phyloP scores from a whole-genome alignment of 2,329 filamentous ascomycete genomes.

The Aspergillus niger region DNA sequence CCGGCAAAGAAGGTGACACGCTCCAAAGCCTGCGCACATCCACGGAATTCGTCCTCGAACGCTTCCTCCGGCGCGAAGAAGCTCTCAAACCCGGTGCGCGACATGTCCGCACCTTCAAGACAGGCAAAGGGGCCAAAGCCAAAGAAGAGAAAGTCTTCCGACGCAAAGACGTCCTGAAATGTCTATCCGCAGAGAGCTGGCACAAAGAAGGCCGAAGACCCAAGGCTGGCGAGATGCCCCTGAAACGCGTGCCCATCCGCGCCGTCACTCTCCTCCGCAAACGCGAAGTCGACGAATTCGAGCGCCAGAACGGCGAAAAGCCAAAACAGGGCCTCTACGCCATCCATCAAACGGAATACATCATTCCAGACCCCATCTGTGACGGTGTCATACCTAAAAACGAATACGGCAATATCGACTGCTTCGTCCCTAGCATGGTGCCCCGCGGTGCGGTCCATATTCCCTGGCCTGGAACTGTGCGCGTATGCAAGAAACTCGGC shows the following conservation, averaged over 20 bases:
- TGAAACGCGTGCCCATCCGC: conserved; percentile 87
- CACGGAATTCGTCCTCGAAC: conserved; percentile 78
- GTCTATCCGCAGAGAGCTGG: conserved; percentile 94
- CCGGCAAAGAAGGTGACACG: conserved; percentile 76
- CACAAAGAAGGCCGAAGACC: conserved; percentile 91
- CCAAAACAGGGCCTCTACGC: conserved; percentile 84
- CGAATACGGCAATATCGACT: conserved; percentile 92
- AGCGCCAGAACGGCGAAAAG: conserved; percentile 77
- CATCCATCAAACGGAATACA: conserved; percentile 87
- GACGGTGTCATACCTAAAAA: conserved; percentile 92
- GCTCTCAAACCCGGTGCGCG: conserved; percentile 70
- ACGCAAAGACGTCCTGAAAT: conserved; percentile 76
- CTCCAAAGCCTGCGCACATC: conserved; percentile 87
- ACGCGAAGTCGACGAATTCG: conserved; percentile 83
- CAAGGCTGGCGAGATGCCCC: conserved; percentile 66
- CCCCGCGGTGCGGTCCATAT: conserved; percentile 82
- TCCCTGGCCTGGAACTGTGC: conserved; percentile 72
- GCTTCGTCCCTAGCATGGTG: conserved; percentile 92
- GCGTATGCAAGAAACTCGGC: conserved; percentile 78
- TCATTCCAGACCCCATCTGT: conserved; percentile 82
- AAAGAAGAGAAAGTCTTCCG: conserved; percentile 80
- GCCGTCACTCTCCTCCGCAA: conserved; percentile 86
- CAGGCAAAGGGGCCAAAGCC: conserved; percentile 70
- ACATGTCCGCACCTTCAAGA: conserved; percentile 73
- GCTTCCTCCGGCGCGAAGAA: conserved; percentile 90